phyloP scores from a whole-genome alignment of 129 eudicot species.

The Lactuca saligna region DNA sequence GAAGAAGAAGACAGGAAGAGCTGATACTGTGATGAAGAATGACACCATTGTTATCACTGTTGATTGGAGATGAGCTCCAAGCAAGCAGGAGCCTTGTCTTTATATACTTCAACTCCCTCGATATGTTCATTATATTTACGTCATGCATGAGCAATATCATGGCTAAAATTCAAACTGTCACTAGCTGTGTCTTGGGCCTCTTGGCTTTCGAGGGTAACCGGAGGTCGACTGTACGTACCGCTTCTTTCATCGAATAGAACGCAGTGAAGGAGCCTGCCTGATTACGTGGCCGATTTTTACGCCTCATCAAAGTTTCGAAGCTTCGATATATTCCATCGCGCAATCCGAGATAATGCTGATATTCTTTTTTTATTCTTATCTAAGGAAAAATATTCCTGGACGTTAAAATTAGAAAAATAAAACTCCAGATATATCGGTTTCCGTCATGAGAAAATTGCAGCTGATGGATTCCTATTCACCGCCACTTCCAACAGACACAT shows the following conservation, averaged over 20 bases:
- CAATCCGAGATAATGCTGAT: background rate
- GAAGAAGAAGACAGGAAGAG: slow-evolving; percentile 9
- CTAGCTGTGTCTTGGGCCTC: background rate
- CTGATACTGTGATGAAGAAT: slow-evolving; percentile 3
- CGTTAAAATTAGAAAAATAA: too few species aligned
- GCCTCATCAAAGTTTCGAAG: slow-evolving; percentile 3
- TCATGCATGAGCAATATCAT: background rate
- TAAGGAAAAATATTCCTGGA: too few species aligned
- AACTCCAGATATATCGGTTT: too few species aligned
- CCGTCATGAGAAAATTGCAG: too few species aligned
- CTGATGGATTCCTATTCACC: too few species aligned
- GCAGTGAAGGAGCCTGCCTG: background rate
- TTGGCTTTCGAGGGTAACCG: background rate
- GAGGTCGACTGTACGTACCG: background rate
- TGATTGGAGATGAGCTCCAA: background rate
- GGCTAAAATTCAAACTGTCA: background rate
- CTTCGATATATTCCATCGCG: background rate
- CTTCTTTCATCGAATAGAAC: background rate
- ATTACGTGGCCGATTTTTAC: slow-evolving; percentile 4
- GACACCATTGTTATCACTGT: slow-evolving; percentile 8
- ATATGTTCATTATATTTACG: slow-evolving; percentile 1
- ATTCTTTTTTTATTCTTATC: too few species aligned
- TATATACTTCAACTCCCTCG: background rate
- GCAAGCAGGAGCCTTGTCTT: background rate
- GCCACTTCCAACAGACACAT: background rate